Conservation (phyloP, 2,329 filamentous ascomycete species). For the Lanzia echinophila region DNA sequence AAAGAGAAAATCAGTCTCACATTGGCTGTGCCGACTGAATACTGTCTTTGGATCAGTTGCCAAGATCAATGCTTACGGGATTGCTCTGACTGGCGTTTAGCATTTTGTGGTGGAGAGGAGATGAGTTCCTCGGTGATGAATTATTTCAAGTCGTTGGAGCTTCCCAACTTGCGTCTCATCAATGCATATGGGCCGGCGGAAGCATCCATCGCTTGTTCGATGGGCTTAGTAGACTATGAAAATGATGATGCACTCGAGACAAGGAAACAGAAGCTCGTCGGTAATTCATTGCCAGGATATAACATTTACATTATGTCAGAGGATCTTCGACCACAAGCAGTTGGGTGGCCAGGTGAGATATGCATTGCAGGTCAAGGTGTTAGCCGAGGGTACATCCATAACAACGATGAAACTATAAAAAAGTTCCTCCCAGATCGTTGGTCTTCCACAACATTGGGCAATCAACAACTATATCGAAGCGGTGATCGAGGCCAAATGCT, state of each 20-base stretch:
- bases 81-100: constrained; percentile 16
- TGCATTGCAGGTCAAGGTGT: constrained; percentile 35
- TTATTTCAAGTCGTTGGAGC: constrained; percentile 16
- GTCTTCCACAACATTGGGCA: no score
- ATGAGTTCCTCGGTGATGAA: constrained; percentile 20
- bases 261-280: constrained; percentile 6
- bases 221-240: constrained; percentile 17
- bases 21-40: constrained; percentile 22
- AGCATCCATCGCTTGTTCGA: constrained; percentile 10
- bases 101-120: constrained; percentile 24
- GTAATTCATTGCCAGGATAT: constrained; percentile 17
- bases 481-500: constrained; percentile 29
- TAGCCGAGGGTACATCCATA: constrained; percentile 31
- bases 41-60: constrained; percentile 14
- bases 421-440: constrained; percentile 11
- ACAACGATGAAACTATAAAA: no score
- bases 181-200: constrained; percentile 22
- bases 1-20: no score
- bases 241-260: not conserved
- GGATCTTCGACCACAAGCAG: constrained; percentile 31
- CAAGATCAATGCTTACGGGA: not conserved
- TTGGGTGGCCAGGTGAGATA: constrained; percentile 39
- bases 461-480: constrained; percentile 24
- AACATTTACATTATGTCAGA: constrained; percentile 36
- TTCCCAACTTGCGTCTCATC: constrained; percentile 12